A percentile compares a stretch with the other conserved stretches of the same genome.
phyloP scores from a whole-genome alignment of 129 eudicot species.

The carrot (Daucus carota) region DNA sequence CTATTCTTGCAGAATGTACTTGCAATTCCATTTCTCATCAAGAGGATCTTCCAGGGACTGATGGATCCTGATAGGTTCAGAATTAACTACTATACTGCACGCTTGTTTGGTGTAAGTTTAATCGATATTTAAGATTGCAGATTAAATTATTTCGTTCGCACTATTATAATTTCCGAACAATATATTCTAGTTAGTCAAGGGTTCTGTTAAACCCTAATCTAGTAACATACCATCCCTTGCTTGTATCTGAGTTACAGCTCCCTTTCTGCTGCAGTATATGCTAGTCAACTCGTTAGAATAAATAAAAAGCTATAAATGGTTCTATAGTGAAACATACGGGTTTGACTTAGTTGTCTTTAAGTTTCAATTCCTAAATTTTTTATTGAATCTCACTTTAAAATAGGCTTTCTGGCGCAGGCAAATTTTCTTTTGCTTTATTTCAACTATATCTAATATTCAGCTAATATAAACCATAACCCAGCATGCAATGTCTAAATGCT shows the following conservation, averaged over 20 bases:
- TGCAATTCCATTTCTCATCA: constrained; percentile 18
- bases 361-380: neutral
- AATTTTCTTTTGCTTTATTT: neutral
- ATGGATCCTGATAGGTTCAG: constrained; percentile 33
- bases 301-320: neutral
- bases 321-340: neutral
- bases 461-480: neutral
- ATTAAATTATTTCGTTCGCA: neutral
- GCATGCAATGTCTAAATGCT: neutral
- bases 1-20: constrained; percentile 16
- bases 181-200: neutral
- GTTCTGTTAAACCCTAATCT: neutral
- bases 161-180: neutral
- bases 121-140: neutral
- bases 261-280: neutral
- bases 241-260: neutral
- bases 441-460: neutral
- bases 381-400: neutral
- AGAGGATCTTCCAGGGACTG: constrained; percentile 17
- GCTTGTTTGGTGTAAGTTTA: constrained; percentile 29
- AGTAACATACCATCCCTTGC: neutral
- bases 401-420: neutral
- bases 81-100: constrained; percentile 22
- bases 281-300: neutral
- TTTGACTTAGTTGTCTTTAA: neutral